Conservation (phyloP, 75 land plant species). For the Picea glauca region DNA sequence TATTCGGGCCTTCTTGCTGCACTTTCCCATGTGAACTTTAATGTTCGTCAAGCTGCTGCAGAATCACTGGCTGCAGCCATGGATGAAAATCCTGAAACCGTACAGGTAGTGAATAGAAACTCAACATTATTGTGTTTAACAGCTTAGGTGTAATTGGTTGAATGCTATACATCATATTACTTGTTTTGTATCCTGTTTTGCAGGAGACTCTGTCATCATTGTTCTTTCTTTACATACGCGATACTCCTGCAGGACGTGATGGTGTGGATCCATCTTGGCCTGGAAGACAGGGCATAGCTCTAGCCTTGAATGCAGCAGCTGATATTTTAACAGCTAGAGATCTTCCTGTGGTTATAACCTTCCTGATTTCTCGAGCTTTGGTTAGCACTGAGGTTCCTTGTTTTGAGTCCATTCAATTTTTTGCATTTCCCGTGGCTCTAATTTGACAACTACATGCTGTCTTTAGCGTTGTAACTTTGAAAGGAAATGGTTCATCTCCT, state of each 20-base stretch:
- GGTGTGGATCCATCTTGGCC: slow-evolving; percentile 73
- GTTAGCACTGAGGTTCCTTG: slow-evolving; percentile 28
- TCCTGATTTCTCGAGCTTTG: slow-evolving; percentile 92
- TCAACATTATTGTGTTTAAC: slow-evolving; percentile 1
- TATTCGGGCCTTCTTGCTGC: slow-evolving; percentile 77
- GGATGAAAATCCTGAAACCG: slow-evolving; percentile 81
- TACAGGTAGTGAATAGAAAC: slow-evolving; percentile 49
- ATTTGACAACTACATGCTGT: not conserved
- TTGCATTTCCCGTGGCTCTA: not conserved
- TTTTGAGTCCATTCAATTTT: not conserved
- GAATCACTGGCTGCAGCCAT: slow-evolving; percentile 90
- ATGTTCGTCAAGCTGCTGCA: slow-evolving; percentile 93
- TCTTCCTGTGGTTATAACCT: slow-evolving; percentile 90
- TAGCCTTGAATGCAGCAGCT: slow-evolving; percentile 85
- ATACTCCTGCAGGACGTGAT: slow-evolving; percentile 48
- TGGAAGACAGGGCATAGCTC: slow-evolving; percentile 92
- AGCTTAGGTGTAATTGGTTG: not conserved
- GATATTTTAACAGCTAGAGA: slow-evolving; percentile 87
- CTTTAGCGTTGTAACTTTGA: not conserved
- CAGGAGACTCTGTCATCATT: slow-evolving; percentile 87
- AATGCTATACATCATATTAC: not conserved
- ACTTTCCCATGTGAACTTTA: slow-evolving; percentile 81
- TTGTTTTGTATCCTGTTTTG: slow-evolving; percentile 3
- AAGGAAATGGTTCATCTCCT: not conserved
- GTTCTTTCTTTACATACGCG: slow-evolving; percentile 70